Conservation (phyloP, 2,329 filamentous ascomycete species). For the Arachnopeziza araneosa region DNA sequence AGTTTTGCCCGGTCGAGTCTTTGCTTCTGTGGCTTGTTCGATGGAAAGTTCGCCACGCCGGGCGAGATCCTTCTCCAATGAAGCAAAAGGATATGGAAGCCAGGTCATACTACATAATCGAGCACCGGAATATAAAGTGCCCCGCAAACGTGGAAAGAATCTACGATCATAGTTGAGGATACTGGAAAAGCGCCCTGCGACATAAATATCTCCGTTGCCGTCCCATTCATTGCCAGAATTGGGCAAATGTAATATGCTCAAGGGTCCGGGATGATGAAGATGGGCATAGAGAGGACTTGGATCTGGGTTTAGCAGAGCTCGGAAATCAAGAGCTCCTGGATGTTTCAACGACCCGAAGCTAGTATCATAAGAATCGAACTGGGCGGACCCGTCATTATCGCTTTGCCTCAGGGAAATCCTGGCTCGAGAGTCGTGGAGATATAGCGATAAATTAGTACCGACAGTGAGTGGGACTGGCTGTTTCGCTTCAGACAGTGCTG, state of each 20-base stretch:
- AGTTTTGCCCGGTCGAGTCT: conserved; percentile 52
- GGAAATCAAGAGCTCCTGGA: conserved; percentile 21
- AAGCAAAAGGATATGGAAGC: conserved; percentile 62
- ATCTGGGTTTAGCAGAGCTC: conserved; percentile 36
- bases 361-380: conserved; percentile 22
- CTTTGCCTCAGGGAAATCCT: conserved; percentile 24
- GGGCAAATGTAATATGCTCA: conserved; percentile 76
- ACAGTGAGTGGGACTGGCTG: conserved; percentile 70
- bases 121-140: conserved; percentile 76
- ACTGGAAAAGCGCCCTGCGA: conserved; percentile 82
- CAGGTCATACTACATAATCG: conserved; percentile 68
- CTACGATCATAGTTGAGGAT: conserved; percentile 86
- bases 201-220: conserved; percentile 69
- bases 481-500: conserved; percentile 67
- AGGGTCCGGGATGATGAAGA: conserved; percentile 72
- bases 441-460: conserved; percentile 74
- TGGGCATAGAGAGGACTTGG: conserved; percentile 58
- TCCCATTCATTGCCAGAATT: conserved; percentile 37
- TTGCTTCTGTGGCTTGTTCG: conserved; percentile 48
- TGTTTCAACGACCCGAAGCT: conserved; percentile 22
- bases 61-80: conserved; percentile 54
- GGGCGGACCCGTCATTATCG: conserved; percentile 10
- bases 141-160: conserved; percentile 71
- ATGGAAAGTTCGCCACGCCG: conserved; percentile 49
- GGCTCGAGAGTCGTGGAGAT: conserved; percentile 72